These are phyloP conservation scores for Leersia perrieri DNA, from an alignment of 176 grass and related monocot species.

Conservation along the genomic window DNA sequence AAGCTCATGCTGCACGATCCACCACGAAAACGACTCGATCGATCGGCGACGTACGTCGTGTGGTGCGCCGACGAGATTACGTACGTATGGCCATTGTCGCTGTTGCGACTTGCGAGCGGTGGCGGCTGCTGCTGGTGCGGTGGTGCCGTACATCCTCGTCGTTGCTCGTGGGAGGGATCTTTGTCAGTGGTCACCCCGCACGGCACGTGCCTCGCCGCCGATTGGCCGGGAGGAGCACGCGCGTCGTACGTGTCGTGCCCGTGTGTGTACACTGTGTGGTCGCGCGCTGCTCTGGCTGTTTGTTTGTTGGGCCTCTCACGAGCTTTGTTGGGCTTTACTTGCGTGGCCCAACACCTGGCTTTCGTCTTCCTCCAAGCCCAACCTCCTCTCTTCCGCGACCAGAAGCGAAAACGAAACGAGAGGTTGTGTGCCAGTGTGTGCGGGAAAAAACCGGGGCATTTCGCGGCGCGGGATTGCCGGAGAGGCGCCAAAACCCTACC, in stretches of 20 bases:
- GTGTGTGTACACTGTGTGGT: too few relatives aligned
- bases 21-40: background rate
- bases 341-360: background rate
- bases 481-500: conserved; percentile 30
- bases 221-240: too few relatives aligned
- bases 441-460: background rate
- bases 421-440: too few relatives aligned
- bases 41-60: background rate
- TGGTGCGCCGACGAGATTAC: too few relatives aligned
- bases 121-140: too few relatives aligned
- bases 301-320: too few relatives aligned
- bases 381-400: background rate
- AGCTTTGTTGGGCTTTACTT: background rate
- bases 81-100: too few relatives aligned
- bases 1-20: background rate
- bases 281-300: too few relatives aligned
- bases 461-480: background rate
- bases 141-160: background rate
- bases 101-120: too few relatives aligned
- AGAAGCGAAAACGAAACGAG: background rate
- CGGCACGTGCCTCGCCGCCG: background rate
- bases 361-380: background rate
- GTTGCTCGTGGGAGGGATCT: background rate
- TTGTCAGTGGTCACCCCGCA: too few relatives aligned
- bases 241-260: too few relatives aligned